These are phyloP conservation scores for Stephania cephalantha DNA, from an alignment of 164 flowering plant species.

Conservation along the genomic window DNA sequence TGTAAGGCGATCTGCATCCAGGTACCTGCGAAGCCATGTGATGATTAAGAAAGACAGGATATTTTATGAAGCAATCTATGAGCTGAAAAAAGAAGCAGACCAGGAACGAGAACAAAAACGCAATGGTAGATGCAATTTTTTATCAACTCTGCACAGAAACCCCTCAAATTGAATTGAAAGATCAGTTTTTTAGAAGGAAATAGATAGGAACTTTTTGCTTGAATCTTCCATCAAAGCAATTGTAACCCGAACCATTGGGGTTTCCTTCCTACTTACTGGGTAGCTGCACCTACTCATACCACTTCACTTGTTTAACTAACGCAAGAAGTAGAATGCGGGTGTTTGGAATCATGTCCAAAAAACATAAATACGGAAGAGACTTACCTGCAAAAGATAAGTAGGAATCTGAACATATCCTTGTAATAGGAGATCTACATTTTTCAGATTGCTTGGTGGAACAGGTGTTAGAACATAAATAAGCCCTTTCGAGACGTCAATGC, in stretches of 20 bases:
- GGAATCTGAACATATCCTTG: conserved; percentile 84
- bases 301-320: not conserved
- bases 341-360: not conserved
- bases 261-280: not conserved
- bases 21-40: conserved; percentile 37
- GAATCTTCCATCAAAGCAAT: too few species aligned
- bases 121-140: not conserved
- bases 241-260: too few species aligned
- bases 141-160: not conserved
- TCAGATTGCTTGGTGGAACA: conserved; percentile 50
- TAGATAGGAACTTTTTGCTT: too few species aligned
- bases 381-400: conserved; percentile 72
- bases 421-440: conserved; percentile 68
- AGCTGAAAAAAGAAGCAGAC: not conserved
- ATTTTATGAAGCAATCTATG: not conserved
- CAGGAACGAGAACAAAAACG: not conserved
- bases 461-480: conserved; percentile 78
- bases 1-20: conserved; percentile 67
- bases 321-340: not conserved
- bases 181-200: too few species aligned
- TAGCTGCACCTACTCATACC: not conserved
- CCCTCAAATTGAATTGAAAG: not conserved
- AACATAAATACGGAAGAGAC: not conserved
- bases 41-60: not conserved
- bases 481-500: conserved; percentile 54